phyloP scores from a whole-genome alignment of 2,329 filamentous ascomycete species.

The Dryadomyces quercus-mongolicae region DNA sequence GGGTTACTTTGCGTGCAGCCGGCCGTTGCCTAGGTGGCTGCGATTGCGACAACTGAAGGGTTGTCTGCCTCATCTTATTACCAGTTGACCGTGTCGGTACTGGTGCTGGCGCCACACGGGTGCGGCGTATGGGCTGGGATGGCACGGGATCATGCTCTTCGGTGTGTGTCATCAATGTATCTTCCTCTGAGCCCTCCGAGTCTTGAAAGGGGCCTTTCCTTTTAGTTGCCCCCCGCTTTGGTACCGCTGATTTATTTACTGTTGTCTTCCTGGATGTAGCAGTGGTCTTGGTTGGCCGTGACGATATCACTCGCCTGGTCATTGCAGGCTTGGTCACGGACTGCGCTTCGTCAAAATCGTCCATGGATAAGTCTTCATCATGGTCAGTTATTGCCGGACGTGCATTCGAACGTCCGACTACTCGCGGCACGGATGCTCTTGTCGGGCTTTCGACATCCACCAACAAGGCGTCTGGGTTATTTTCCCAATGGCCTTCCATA shows the following conservation, averaged over 20 bases:
- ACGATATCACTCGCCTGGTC: constrained; percentile 9
- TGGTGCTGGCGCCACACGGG: constrained; percentile 1
- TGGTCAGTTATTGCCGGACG: constrained; percentile 14
- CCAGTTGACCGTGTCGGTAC: background rate
- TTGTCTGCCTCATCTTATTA: constrained; percentile 8
- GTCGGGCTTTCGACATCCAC: constrained; percentile 11
- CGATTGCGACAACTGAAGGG: constrained; percentile 7
- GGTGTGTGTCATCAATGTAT: constrained; percentile 42
- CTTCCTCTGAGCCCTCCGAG: constrained; percentile 27
- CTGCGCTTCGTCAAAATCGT: constrained; percentile 40
- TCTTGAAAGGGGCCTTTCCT: constrained; percentile 28
- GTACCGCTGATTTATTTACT: constrained; percentile 25
- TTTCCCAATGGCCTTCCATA: constrained; percentile 73
- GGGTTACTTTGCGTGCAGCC: background rate
- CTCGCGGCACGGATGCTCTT: background rate
- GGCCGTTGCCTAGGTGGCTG: background rate
- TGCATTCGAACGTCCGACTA: constrained; percentile 9
- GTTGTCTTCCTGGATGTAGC: constrained; percentile 20
- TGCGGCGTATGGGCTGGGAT: constrained; percentile 19
- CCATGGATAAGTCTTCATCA: constrained; percentile 39
- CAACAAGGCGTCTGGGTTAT: constrained; percentile 57
- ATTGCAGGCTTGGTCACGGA: constrained; percentile 18
- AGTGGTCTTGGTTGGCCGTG: constrained; percentile 22
- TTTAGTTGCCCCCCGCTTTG: constrained; percentile 29
- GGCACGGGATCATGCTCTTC: constrained; percentile 23